Evolutionary conservation across 2,329 filamentous ascomycete genomes (phyloP).

Genomic region (Fonsecaea multimorphosa): DNA sequence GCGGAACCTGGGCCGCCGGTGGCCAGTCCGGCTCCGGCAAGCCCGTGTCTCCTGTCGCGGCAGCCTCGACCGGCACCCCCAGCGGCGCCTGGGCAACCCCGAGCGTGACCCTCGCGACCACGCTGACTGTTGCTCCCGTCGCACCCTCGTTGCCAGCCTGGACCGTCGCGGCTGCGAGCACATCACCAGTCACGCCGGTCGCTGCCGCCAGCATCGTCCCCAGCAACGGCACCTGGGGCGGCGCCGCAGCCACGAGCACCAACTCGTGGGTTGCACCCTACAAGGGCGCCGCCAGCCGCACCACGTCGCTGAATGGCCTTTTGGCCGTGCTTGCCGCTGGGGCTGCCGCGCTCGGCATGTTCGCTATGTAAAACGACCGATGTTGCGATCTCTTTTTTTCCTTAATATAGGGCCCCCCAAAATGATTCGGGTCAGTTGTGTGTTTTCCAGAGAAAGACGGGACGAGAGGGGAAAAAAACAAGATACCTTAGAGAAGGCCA

Average conservation of each 20-base stretch:
- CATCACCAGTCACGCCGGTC: background rate
- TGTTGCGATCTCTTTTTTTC: background rate
- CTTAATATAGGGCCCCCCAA: too few species aligned
- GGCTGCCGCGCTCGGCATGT: slow-evolving; percentile 20
- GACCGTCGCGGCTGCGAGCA: slow-evolving; percentile 9
- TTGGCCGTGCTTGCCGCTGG: slow-evolving; percentile 17
- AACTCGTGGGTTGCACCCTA: slow-evolving; percentile 25
- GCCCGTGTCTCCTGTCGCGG: slow-evolving; percentile 6
- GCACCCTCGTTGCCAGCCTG: slow-evolving; percentile 14
- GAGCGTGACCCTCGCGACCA: slow-evolving; percentile 26
- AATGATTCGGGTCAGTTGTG: too few species aligned
- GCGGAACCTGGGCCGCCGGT: background rate
- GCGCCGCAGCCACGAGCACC: slow-evolving; percentile 7
- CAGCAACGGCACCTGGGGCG: background rate
- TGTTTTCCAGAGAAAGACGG: too few species aligned
- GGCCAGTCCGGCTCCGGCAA: background rate
- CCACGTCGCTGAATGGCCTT: slow-evolving; percentile 16
- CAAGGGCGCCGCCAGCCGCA: slow-evolving; percentile 30
- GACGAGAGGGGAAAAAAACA: too few species aligned
- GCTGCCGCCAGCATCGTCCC: background rate
- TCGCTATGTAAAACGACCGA: slow-evolving; percentile 14
- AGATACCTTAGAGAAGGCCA: too few species aligned
- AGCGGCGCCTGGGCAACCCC: slow-evolving; percentile 14
- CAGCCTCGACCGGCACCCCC: slow-evolving; percentile 4
- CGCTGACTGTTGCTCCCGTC: slow-evolving; percentile 29